Evolutionary conservation across 495 filamentous ascomycete genomes (phyloP), one percentile per base, ranked within the genome.

Genomic region (Lophium mytilinum): DNA sequence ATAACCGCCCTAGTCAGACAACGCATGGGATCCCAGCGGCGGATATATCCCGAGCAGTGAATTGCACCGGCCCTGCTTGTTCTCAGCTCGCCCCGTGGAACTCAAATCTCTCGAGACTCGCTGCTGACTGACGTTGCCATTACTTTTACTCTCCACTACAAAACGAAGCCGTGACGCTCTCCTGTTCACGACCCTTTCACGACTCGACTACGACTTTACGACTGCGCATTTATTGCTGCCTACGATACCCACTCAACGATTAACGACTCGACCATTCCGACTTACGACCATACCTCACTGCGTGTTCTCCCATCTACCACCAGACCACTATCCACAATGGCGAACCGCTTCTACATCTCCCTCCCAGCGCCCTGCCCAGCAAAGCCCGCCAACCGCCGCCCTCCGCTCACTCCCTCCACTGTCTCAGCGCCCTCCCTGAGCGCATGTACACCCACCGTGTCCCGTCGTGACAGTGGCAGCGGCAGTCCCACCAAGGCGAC

Each of bases 351-450:
- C 50, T 65, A 65, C 55, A 43, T 50, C 41, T 59, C 62, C 43
- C 58, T 61, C 4, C 57, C 61, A 33, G 45, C 57, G 4, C 61
- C 45, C 19, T 39, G 55, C 49, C 58, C 62, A 45, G 15, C 15
- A 56, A 58, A 48, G 43, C 60, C 53, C 49, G 50, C 35, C 55
- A 50, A 43, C 58, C 63, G 62, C 37, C 52, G 68, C 19, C 62
- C 66, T 47, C 67, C 69, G 52, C 56, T 71, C 33, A 71, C 69
- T 33, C 67, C 63, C 57, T 65, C 64, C 10, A 70, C 68, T 45
- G 51, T 72, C 34, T 66, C 68, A 11, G 67, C 69, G 30, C 69
- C 68, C 10, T 69, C 62, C 37, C 46, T 72, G 39, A 61, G 66
- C 53, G 56, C 57, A 11, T 62, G 64, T n/a, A 57, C 60, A 24